These are phyloP conservation scores for Claviceps purpurea DNA, from an alignment of 2,329 filamentous ascomycete species.

Conservation along the genomic window DNA sequence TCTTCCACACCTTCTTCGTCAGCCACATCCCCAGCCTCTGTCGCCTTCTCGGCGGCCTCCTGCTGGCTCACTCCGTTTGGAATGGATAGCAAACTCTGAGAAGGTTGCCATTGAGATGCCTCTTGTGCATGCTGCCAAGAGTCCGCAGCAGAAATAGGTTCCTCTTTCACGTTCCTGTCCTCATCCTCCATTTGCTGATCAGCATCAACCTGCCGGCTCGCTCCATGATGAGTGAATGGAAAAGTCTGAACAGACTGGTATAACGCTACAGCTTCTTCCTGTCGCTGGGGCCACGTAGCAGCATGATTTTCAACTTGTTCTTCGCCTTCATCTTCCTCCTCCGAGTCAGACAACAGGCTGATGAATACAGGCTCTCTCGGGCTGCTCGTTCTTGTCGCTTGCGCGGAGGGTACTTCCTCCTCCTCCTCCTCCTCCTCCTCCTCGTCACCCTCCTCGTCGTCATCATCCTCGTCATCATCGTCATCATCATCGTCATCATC, in stretches of 20 bases:
- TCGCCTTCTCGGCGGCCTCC: not conserved
- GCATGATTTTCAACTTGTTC: not conserved
- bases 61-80: not conserved
- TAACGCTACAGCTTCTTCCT: not conserved
- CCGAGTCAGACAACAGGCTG: conserved; percentile 31
- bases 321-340: not conserved
- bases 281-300: no score
- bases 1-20: not conserved
- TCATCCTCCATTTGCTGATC: not conserved
- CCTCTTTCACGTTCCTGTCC: not conserved
- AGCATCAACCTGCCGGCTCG: no score
- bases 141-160: not conserved
- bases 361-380: conserved; percentile 29
- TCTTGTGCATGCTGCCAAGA: not conserved
- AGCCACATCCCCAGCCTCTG: not conserved
- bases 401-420: conserved; percentile 1
- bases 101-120: not conserved
- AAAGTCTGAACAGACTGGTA: no score
- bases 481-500: conserved; percentile 7
- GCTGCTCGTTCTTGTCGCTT: conserved; percentile 6
- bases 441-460: conserved; percentile 7
- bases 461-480: conserved; percentile 5
- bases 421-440: conserved; percentile 8
- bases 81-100: not conserved
- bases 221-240: no score